Conservation (phyloP, 1,139 yeast species). For the Zygotorulaspora mrakii region DNA sequence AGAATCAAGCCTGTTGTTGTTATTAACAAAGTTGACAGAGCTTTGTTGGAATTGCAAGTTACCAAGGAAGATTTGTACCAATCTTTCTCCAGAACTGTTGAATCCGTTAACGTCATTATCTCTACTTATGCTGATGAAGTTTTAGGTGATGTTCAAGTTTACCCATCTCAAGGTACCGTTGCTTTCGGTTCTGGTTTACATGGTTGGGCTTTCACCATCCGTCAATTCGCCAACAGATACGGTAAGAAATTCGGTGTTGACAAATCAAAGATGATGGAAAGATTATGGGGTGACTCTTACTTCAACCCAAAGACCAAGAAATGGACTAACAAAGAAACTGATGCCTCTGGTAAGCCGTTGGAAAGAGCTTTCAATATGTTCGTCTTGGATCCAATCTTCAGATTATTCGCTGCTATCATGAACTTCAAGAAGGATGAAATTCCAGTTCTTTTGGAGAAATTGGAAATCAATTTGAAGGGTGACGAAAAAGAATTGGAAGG, state of each 20-base stretch:
- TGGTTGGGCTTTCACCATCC: slow-evolving; percentile 99
- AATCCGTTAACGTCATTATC: slow-evolving; percentile 97
- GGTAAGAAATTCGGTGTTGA: slow-evolving; percentile 99
- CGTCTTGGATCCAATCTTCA: slow-evolving; percentile 98
- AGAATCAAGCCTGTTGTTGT: slow-evolving; percentile 98
- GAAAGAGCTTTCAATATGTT: slow-evolving; percentile 99
- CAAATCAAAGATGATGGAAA: slow-evolving; percentile 95
- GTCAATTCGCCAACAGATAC: slow-evolving; percentile 98
- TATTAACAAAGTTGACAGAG: slow-evolving; percentile 99
- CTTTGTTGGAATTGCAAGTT: slow-evolving; percentile 97
- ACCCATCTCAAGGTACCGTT: slow-evolving; percentile 99
- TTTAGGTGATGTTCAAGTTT: slow-evolving; percentile 95
- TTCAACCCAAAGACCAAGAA: slow-evolving; percentile 99
- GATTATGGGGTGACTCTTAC: slow-evolving; percentile 99
- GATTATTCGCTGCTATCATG: slow-evolving; percentile 92
- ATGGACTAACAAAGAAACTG: slow-evolving; percentile 97
- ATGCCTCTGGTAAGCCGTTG: slow-evolving; percentile 89
- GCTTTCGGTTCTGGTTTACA: slow-evolving; percentile 99
- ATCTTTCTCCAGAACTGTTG: slow-evolving; percentile 97
- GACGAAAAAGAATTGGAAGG: slow-evolving; percentile 98
- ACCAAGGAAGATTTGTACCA: slow-evolving; percentile 98
- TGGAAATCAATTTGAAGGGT: slow-evolving; percentile 84
- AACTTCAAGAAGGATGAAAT: slow-evolving; percentile 97
- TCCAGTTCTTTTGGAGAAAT: slow-evolving; percentile 82
- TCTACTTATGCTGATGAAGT: slow-evolving; percentile 89